Conservation (phyloP, 2,329 filamentous ascomycete species). For the Diaporthe ilicicola region DNA sequence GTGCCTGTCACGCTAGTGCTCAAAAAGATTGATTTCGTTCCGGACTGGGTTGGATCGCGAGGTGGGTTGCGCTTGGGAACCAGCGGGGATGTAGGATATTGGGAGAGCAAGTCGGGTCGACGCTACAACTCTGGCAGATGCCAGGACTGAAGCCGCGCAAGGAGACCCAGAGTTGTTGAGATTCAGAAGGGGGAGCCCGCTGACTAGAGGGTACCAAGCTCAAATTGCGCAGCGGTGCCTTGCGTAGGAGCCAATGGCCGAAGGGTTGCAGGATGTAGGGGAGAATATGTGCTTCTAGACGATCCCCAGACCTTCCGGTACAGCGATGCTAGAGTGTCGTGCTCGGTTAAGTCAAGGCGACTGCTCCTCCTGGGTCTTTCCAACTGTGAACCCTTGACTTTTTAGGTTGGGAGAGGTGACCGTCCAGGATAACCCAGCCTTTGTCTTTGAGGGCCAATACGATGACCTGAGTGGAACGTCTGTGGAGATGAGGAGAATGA, state of each 20-base stretch:
- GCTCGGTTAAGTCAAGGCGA: neutral
- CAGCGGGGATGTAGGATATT: slow-evolving; percentile 22
- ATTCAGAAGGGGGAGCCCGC: slow-evolving; percentile 23
- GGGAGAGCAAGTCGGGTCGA: slow-evolving; percentile 18
- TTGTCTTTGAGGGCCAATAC: neutral
- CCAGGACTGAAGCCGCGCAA: slow-evolving; percentile 19
- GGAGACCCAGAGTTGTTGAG: slow-evolving; percentile 5
- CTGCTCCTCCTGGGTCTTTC: neutral
- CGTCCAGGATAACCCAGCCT: neutral
- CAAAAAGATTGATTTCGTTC: slow-evolving; percentile 27
- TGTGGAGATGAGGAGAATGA: neutral
- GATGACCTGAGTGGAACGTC: neutral
- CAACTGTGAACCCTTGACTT: neutral
- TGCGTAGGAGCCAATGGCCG: slow-evolving; percentile 2
- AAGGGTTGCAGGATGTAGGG: slow-evolving; percentile 10
- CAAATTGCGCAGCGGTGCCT: slow-evolving; percentile 28
- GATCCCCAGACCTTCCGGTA: neutral
- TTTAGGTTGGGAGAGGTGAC: neutral
- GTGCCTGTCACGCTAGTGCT: slow-evolving; percentile 17
- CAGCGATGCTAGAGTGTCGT: neutral
- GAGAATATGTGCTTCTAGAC: slow-evolving; percentile 1
- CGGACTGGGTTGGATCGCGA: slow-evolving; percentile 30
- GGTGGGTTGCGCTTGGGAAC: slow-evolving; percentile 25
- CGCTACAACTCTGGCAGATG: slow-evolving; percentile 25
- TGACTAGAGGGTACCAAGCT: slow-evolving; percentile 21